A percentile compares a stretch with the other conserved stretches of the same genome.
Evolutionary conservation across 2,329 filamentous ascomycete genomes (phyloP).

Genomic region (Pyricularia grisea): DNA sequence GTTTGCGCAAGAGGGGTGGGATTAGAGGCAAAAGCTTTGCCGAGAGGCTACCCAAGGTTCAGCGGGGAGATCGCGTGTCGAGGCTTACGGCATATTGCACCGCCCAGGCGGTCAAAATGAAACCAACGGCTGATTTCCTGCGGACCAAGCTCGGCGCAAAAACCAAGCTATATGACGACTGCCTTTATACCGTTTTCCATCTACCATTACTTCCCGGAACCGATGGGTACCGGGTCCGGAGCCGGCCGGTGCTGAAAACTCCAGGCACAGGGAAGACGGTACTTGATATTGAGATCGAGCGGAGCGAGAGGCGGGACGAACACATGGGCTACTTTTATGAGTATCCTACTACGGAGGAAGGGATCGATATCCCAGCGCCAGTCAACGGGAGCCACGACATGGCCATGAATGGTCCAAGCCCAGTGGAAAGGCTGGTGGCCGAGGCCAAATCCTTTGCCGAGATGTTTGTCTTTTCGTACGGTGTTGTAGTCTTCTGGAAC

Average conservation of each 20-base stretch:
- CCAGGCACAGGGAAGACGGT: conserved; percentile 84
- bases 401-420: conserved; percentile 23
- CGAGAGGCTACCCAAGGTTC: conserved; percentile 80
- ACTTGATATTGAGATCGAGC: conserved; percentile 89
- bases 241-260: conserved; percentile 84
- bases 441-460: conserved; percentile 78
- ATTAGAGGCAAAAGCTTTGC: conserved; percentile 80
- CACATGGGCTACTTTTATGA: conserved; percentile 84
- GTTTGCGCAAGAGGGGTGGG: conserved; percentile 51
- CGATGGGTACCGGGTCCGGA: conserved; percentile 81
- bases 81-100: conserved; percentile 94
- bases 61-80: conserved; percentile 78
- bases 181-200: conserved; percentile 91
- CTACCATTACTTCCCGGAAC: conserved; percentile 76
- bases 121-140: conserved; percentile 79
- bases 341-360: conserved; percentile 28
- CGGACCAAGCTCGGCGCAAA: conserved; percentile 80
- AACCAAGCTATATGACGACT: conserved; percentile 97
- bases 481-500: conserved; percentile 98
- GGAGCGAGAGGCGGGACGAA: conserved; percentile 81
- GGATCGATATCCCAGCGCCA: not conserved
- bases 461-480: conserved; percentile 96
- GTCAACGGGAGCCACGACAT: conserved; percentile 7
- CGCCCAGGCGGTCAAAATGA: conserved; percentile 85
- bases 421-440: conserved; percentile 52